phyloP scores from a whole-genome alignment of 306 rosid species.

The Myrica gale region DNA sequence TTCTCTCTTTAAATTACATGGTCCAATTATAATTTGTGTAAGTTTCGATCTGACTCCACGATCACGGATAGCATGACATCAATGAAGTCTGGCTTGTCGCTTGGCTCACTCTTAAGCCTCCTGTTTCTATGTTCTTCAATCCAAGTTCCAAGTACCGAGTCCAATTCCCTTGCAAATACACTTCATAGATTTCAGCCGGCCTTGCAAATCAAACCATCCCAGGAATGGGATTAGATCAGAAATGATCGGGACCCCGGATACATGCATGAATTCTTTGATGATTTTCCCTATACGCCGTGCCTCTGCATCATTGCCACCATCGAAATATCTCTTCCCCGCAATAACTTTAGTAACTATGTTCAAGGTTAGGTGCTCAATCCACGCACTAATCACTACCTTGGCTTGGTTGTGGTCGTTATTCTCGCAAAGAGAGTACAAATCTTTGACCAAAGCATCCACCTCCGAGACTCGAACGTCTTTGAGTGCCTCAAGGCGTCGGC shows the following conservation, averaged over 20 bases:
- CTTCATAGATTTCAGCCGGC: constrained; percentile 25
- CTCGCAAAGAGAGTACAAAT: constrained; percentile 7
- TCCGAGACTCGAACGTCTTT: constrained; percentile 1
- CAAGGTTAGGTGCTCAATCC: constrained; percentile 17
- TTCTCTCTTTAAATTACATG: no score
- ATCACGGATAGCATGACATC: constrained; percentile 29
- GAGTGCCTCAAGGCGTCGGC: neutral
- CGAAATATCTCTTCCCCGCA: constrained; percentile 25
- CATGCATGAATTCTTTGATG: constrained; percentile 21
- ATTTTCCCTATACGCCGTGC: constrained; percentile 13
- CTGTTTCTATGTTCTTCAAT: constrained; percentile 18
- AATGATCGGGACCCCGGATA: constrained; percentile 2
- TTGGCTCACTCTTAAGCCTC: neutral
- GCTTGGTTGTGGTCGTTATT: no score
- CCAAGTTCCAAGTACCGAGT: constrained; percentile 21
- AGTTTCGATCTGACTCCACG: no score
- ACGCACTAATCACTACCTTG: constrained; percentile 25
- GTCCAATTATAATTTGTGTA: no score
- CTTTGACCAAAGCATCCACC: constrained; percentile 10
- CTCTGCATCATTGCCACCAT: constrained; percentile 12
- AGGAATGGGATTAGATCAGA: constrained; percentile 23
- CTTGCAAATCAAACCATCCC: constrained; percentile 26
- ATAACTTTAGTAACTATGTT: constrained; percentile 18
- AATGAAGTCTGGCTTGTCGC: constrained; percentile 28
- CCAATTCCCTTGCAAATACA: constrained; percentile 18